Evolutionary conservation across 495 filamentous ascomycete species (phyloP), one percentile per base, ranked within the genome.

Genomic region (Podospora conica): DNA sequence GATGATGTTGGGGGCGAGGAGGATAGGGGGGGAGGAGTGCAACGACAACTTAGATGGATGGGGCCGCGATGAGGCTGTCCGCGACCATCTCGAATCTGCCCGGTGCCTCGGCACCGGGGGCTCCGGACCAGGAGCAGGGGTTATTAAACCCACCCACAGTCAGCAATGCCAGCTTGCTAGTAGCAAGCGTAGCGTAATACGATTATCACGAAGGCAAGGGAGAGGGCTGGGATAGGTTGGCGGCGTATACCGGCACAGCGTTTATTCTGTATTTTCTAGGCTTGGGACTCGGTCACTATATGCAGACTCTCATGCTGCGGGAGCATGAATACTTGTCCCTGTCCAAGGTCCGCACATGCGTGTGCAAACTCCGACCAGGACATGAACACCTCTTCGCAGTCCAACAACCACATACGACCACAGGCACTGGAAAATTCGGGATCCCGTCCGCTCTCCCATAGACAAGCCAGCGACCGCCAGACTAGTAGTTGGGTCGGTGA

Each of bases 391-490:
- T 48, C 40, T 48, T 48, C 18, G 15, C 40, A 9, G 0, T 7
- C 18, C 18, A 48, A 8, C 40, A 48, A 22, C 8, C 64, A 76
- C 74, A 76, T 81, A 79, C 79, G 79, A 78, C 79, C 80, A 81
- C 69, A 81, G 64, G 69, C 69, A 70, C 29, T 71, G 68, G 80
- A 81, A 66, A 75, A 77, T 69, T 76, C 78, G 79, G 79, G 74
- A 78, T 78, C 79, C 80, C 80, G 79, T 82, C 77, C 78, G 80
- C 78, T 82, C 79, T 78, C 76, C 78, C 78, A 74, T 79, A 75
- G 76, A 76, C 70, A 77, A 77, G 69, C 73, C 64, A 63, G 65
- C 60, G 67, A 60, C 27, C 29, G 74, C 75, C 68, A 58, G 72
- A 77, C 65, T 71, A 80, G 79, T 79, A 81, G 74, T 77, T 76